phyloP scores from a whole-genome alignment of 192 early-diverging fungal genomes.

The Coemansia sp. region DNA sequence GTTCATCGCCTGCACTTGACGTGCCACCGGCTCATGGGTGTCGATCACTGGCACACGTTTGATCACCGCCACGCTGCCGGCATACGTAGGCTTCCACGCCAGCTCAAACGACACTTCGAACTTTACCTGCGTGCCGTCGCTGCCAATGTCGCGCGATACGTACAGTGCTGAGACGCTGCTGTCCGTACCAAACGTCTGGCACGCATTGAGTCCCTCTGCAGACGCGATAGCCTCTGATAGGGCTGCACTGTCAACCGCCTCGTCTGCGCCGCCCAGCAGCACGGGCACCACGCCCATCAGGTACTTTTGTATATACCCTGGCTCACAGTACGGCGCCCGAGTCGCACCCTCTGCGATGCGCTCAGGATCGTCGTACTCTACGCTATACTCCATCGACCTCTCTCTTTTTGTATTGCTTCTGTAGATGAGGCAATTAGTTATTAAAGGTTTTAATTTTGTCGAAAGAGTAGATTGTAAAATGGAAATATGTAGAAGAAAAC shows the following conservation, averaged over 20 bases:
- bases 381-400: constrained; percentile 36
- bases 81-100: constrained; percentile 69
- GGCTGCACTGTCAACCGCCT: not conserved
- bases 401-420: not conserved
- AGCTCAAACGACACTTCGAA: constrained; percentile 74
- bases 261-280: constrained; percentile 61
- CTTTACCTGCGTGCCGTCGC: constrained; percentile 16
- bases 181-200: constrained; percentile 77
- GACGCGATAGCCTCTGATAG: constrained; percentile 22
- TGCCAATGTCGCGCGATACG: constrained; percentile 69
- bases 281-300: constrained; percentile 71
- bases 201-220: constrained; percentile 71
- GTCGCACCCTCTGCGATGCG: constrained; percentile 1
- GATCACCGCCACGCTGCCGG: constrained; percentile 76
- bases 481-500: not conserved
- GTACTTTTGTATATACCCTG: constrained; percentile 65
- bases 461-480: not conserved
- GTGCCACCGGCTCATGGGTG: constrained; percentile 64
- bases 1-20: constrained; percentile 88
- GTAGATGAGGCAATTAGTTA: not conserved
- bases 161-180: constrained; percentile 69
- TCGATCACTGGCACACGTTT: constrained; percentile 76
- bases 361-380: not conserved
- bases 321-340: constrained; percentile 55
- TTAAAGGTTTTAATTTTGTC: not conserved